phyloP scores from a whole-genome alignment of 768 basidiomycete genomes.

The Pisolithus tinctorius region DNA sequence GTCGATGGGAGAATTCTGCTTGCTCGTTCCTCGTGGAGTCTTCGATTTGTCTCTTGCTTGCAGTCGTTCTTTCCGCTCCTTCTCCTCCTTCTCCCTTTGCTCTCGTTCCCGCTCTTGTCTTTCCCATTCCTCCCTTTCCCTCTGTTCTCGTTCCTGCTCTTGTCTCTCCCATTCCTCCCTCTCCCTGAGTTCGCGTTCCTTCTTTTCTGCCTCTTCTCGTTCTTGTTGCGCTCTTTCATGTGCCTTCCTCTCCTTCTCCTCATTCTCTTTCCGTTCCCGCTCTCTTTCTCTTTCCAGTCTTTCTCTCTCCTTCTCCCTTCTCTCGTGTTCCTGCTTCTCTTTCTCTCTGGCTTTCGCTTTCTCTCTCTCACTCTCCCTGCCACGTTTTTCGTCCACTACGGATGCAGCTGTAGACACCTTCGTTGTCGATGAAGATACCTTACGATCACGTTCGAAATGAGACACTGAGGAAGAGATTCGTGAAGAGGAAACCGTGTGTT shows the following conservation, averaged over 20 bases:
- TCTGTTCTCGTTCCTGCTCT: constrained; percentile 11
- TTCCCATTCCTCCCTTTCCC: constrained; percentile 22
- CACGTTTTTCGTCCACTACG: constrained; percentile 1
- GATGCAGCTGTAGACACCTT: constrained; percentile 29
- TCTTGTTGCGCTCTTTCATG: constrained; percentile 8
- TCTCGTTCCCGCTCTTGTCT: constrained; percentile 13
- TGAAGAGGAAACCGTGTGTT: constrained; percentile 21
- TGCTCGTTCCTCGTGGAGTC: constrained; percentile 15
- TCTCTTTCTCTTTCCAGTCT: constrained; percentile 6
- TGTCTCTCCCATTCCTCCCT: constrained; percentile 4
- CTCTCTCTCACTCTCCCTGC: constrained; percentile 4
- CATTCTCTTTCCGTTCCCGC: constrained; percentile 5
- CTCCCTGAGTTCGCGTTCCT: background rate
- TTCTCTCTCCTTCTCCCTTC: constrained; percentile 5
- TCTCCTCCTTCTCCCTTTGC: constrained; percentile 14
- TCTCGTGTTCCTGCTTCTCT: constrained; percentile 14
- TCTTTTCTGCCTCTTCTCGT: constrained; percentile 6
- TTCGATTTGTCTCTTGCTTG: constrained; percentile 6
- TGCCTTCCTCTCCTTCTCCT: background rate
- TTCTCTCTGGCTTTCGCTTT: constrained; percentile 19
- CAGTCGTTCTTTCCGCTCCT: constrained; percentile 19
- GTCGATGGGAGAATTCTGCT: constrained; percentile 25
- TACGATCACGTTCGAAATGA: constrained; percentile 22
- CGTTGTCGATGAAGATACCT: constrained; percentile 15
- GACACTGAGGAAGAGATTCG: constrained; percentile 15